Conservation (phyloP, 306 rosid genomes). For the Trifolium pratense region DNA sequence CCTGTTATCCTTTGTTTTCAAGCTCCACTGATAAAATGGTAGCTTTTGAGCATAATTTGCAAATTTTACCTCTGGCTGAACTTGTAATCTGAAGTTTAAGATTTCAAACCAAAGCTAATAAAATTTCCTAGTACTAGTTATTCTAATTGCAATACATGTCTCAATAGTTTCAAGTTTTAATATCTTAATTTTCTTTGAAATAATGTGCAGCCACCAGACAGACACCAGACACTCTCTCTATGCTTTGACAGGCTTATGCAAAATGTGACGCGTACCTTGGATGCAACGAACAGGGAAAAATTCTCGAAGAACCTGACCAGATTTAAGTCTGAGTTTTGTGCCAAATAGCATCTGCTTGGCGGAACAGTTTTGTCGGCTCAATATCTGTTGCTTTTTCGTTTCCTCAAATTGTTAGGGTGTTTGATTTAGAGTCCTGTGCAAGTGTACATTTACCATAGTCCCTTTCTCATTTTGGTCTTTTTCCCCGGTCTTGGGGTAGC, state of each 20-base stretch:
- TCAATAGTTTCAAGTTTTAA: conserved; percentile 16
- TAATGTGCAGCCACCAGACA: conserved; percentile 49
- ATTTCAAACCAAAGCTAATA: not conserved
- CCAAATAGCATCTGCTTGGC: conserved; percentile 36
- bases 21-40: too few species aligned
- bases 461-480: not conserved
- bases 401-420: not conserved
- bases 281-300: conserved; percentile 48
- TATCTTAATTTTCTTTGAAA: conserved; percentile 13
- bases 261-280: conserved; percentile 51
- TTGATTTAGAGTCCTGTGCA: conserved; percentile 4
- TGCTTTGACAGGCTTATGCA: conserved; percentile 57
- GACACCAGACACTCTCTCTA: conserved; percentile 45
- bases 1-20: too few species aligned
- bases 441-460: conserved; percentile 16
- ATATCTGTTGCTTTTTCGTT: not conserved
- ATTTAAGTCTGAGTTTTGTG: conserved; percentile 50
- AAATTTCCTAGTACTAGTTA: not conserved
- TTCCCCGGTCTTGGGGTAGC: not conserved
- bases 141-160: conserved; percentile 11
- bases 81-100: not conserved
- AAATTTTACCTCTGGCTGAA: too few species aligned
- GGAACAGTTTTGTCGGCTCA: not conserved
- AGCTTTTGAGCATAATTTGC: too few species aligned
- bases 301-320: conserved; percentile 52